Percentiles rank a stretch among this genome's conserved stretches.
Conservation (phyloP, 1,284 basidiomycete species). For the Porogramme epimiltina region DNA sequence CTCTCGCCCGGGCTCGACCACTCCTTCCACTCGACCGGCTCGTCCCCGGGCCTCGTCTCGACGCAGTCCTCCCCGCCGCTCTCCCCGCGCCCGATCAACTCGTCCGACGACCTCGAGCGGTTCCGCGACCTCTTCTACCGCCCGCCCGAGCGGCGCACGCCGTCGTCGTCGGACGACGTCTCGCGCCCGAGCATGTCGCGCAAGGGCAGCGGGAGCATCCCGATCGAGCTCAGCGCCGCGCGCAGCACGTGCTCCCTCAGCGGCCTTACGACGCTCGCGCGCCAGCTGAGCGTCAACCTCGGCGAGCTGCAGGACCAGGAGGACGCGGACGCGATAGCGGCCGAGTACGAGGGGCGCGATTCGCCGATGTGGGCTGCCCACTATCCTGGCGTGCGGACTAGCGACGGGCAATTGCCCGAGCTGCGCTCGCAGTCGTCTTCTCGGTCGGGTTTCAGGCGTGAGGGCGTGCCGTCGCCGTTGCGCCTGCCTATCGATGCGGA, state of each 20-base stretch:
- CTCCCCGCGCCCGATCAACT: constrained; percentile 43
- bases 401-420: constrained; percentile 23
- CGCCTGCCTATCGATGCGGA: constrained; percentile 34
- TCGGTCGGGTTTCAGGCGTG: constrained; percentile 20
- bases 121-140: constrained; percentile 74
- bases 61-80: constrained; percentile 40
- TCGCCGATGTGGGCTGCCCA: constrained; percentile 34
- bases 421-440: constrained; percentile 28
- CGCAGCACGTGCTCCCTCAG: constrained; percentile 41
- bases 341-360: constrained; percentile 14
- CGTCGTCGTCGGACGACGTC: constrained; percentile 3
- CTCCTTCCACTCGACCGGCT: constrained; percentile 25
- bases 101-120: constrained; percentile 63
- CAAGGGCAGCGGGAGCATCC: constrained; percentile 27
- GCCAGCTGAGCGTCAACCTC: constrained; percentile 63
- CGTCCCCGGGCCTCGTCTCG: constrained; percentile 44
- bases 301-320: constrained; percentile 39
- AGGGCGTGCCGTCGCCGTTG: constrained; percentile 31
- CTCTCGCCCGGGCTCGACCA: constrained; percentile 10
- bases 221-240: constrained; percentile 27
- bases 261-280: constrained; percentile 61
- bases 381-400: constrained; percentile 28
- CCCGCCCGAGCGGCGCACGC: constrained; percentile 32
- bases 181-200: constrained; percentile 25
- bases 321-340: constrained; percentile 6